These are phyloP conservation scores for Podila minutissima DNA, from an alignment of 192 early-diverging fungal species.

Conservation along the genomic window DNA sequence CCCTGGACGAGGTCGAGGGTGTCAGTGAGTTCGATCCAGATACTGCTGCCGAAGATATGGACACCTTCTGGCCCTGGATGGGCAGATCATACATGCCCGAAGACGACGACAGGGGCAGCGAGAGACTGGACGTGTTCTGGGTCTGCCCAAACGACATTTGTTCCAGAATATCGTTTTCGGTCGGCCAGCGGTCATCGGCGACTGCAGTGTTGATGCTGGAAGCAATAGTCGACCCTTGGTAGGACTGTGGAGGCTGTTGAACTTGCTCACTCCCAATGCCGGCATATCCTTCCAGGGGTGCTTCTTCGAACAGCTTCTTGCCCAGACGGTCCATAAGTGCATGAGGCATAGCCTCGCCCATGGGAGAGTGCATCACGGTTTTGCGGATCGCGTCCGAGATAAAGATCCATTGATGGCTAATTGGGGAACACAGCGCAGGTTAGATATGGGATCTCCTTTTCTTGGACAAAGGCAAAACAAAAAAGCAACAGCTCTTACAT, in stretches of 20 bases:
- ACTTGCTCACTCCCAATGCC: not conserved
- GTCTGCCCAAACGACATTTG: constrained; percentile 33
- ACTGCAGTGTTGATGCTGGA: constrained; percentile 24
- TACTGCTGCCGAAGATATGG: not conserved
- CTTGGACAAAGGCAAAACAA: not conserved
- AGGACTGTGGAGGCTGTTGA: not conserved
- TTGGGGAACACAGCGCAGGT: not conserved
- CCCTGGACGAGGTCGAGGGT: constrained; percentile 20
- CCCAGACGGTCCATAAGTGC: constrained; percentile 77
- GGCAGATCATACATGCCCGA: constrained; percentile 32
- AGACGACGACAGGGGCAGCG: constrained; percentile 33
- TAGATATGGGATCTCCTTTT: not conserved
- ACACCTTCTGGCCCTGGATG: constrained; percentile 13
- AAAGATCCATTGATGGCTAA: constrained; percentile 95
- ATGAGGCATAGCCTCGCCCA: constrained; percentile 58
- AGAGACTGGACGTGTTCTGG: not conserved
- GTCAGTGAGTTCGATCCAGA: not conserved
- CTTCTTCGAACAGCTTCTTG: constrained; percentile 61
- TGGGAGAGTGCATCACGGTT: constrained; percentile 54
- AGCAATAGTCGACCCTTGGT: constrained; percentile 1
- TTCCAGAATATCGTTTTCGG: constrained; percentile 29
- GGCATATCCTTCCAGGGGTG: constrained; percentile 32
- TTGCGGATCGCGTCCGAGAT: constrained; percentile 86
- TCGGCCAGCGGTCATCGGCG: constrained; percentile 19
- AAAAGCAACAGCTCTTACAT: constrained; percentile 62